These are phyloP conservation scores for Phaeophleospora eucalypticola DNA, from an alignment of 2,329 filamentous ascomycete genomes.

Conservation along the genomic window DNA sequence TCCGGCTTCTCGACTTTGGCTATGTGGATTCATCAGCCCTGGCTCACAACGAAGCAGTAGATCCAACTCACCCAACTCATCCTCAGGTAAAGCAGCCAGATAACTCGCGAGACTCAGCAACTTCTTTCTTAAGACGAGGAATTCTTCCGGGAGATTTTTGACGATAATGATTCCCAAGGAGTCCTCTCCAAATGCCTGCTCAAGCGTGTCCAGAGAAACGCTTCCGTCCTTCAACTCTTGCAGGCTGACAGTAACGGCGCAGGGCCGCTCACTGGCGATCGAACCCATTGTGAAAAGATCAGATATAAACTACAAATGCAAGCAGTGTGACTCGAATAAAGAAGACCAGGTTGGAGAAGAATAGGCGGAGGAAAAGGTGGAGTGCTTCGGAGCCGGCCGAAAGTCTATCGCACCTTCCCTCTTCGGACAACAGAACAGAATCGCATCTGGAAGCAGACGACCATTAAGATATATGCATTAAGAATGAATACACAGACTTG, in stretches of 20 bases:
- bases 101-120: constrained; percentile 85
- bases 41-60: background rate
- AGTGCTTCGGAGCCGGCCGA: too few relatives aligned
- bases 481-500: too few relatives aligned
- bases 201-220: constrained; percentile 64
- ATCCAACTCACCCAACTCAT: constrained; percentile 59
- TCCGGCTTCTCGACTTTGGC: constrained; percentile 46
- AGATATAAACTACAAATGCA: too few relatives aligned
- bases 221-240: constrained; percentile 42
- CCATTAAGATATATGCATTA: too few relatives aligned
- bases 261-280: constrained; percentile 10
- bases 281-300: constrained; percentile 16
- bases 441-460: too few relatives aligned
- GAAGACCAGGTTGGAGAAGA: too few relatives aligned
- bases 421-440: too few relatives aligned
- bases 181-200: constrained; percentile 81
- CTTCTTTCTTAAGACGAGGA: constrained; percentile 64
- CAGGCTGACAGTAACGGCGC: constrained; percentile 46
- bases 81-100: constrained; percentile 71
- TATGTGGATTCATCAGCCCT: constrained; percentile 15
- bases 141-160: constrained; percentile 71
- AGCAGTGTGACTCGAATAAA: too few relatives aligned
- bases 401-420: too few relatives aligned
- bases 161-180: constrained; percentile 94
- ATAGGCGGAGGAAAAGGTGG: too few relatives aligned